These are phyloP conservation scores for Rosa hybrid DNA, from an alignment of 331 rosid species.

Conservation along the genomic window DNA sequence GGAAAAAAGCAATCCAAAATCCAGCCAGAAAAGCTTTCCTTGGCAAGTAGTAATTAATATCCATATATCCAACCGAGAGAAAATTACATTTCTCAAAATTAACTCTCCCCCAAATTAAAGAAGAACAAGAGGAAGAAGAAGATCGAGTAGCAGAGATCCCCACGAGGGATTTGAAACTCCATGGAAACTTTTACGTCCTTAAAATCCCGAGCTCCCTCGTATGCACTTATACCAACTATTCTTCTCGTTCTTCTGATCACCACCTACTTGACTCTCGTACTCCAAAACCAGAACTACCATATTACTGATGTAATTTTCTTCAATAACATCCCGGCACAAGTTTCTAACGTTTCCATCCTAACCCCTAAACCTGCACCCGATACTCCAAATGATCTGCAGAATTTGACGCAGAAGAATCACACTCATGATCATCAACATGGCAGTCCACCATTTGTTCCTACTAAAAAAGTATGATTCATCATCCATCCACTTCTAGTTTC, in stretches of 20 bases:
- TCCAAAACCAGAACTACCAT: conserved; percentile 11
- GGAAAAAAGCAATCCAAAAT: background rate
- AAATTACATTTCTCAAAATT: background rate
- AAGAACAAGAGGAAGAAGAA: background rate
- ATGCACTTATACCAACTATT: background rate
- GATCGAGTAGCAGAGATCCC: background rate
- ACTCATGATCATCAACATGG: background rate
- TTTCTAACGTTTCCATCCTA: background rate
- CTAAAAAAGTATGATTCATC: background rate
- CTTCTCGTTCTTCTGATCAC: background rate
- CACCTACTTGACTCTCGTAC: background rate
- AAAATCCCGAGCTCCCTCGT: background rate
- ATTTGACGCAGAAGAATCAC: background rate
- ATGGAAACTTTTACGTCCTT: background rate
- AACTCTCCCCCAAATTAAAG: background rate
- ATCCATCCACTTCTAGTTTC: background rate
- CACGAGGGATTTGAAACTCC: background rate
- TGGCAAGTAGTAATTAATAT: background rate
- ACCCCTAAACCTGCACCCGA: background rate
- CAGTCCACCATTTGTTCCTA: background rate
- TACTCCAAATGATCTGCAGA: background rate
- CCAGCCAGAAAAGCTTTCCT: background rate
- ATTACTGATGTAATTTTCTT: background rate
- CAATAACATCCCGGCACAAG: background rate
- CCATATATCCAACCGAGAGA: background rate